Percentiles rank a stretch among this genome's conserved stretches.
Evolutionary conservation across 2,329 filamentous ascomycete species (phyloP).

Genomic region (Aureobasidium sp.): DNA sequence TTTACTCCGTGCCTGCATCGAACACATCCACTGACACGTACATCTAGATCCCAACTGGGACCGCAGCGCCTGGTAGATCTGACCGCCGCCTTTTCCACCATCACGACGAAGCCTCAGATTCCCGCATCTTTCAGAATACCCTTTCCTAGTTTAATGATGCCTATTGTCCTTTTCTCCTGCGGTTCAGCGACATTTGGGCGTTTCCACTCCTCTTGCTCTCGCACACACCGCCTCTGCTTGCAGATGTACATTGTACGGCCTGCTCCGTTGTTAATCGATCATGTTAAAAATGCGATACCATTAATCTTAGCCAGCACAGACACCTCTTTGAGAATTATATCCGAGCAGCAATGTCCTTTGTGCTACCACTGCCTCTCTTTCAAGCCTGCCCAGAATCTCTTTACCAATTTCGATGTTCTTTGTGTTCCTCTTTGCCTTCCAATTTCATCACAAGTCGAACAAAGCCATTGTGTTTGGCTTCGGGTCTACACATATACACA

Average conservation of each 20-base stretch:
- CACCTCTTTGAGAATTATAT: neutral
- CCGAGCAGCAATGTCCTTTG: neutral
- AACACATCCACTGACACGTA: neutral
- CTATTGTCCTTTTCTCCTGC: constrained; percentile 8
- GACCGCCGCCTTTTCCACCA: neutral
- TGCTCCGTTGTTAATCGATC: neutral
- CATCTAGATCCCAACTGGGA: constrained; percentile 75
- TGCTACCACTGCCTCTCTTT: neutral
- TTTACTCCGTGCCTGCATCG: neutral
- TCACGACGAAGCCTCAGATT: neutral
- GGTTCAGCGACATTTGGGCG: constrained; percentile 14
- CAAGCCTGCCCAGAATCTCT: neutral
- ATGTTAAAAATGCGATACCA: neutral
- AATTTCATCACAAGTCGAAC: neutral
- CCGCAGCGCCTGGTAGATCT: constrained; percentile 67
- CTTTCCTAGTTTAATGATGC: neutral
- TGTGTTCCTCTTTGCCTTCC: neutral
- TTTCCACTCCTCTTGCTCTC: constrained; percentile 11
- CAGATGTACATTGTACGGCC: neutral
- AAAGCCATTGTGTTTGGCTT: neutral
- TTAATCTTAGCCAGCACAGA: neutral
- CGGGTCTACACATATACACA: neutral
- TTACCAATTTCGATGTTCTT: neutral
- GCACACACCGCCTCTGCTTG: neutral
- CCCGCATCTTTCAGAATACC: neutral